Conservation (phyloP, 31 red algal species). For the Porphyra umbilicalis region DNA sequence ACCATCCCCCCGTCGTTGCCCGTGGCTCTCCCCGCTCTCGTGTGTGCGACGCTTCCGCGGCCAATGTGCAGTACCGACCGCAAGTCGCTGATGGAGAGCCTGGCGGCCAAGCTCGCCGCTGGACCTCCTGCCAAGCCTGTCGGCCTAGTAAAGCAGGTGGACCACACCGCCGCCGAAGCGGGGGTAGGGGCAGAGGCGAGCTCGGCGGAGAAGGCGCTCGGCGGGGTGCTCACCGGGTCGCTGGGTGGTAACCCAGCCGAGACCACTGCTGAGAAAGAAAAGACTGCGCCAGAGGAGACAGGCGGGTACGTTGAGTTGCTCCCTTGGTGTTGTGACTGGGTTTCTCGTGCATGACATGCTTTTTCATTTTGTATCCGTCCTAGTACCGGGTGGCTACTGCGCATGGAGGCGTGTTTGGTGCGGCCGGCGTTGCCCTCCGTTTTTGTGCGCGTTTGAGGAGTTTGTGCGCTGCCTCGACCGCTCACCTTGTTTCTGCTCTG, state of each 20-base stretch:
- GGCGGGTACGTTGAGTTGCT: not conserved
- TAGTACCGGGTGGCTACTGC: no score
- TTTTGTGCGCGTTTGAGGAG: no score
- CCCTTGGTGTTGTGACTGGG: no score
- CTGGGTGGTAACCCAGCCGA: not conserved
- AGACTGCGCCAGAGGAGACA: not conserved
- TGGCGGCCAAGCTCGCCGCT: slow-evolving; percentile 2
- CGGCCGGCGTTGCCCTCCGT: no score
- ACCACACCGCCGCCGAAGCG: not conserved
- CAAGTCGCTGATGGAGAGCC: not conserved
- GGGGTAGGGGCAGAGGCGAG: not conserved
- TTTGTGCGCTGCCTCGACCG: no score
- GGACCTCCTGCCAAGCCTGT: slow-evolving; percentile 3
- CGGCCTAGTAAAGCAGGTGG: slow-evolving; percentile 4
- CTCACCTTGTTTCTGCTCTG: no score
- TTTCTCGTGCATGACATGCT: no score
- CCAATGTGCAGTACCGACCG: not conserved
- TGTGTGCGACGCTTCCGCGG: not conserved
- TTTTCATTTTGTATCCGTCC: no score
- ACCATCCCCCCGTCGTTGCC: not conserved
- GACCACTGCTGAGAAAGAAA: not conserved
- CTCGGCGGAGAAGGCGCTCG: not conserved
- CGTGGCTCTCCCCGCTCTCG: not conserved
- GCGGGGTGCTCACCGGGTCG: not conserved
- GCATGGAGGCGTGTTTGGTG: no score